Percentiles rank a stretch among this genome's conserved stretches.
These are phyloP conservation scores for Phellinidium pouzarii DNA, from an alignment of 1,284 basidiomycete genomes.

Conservation along the genomic window DNA sequence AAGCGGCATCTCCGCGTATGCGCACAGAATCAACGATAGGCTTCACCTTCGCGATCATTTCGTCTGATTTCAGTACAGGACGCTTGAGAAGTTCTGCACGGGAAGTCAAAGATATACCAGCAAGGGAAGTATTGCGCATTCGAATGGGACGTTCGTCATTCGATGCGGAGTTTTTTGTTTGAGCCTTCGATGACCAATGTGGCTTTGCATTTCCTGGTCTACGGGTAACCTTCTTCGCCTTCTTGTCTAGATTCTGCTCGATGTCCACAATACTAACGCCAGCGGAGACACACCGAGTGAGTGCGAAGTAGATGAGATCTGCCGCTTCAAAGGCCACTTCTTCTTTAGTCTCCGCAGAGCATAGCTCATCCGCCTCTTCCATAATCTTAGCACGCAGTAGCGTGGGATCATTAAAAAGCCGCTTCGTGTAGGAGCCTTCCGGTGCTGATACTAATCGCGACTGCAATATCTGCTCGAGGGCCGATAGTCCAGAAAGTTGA, in stretches of 20 bases:
- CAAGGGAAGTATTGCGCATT: conserved; percentile 70
- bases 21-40: conserved; percentile 93
- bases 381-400: conserved; percentile 91
- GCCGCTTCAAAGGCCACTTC: conserved; percentile 96
- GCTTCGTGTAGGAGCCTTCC: conserved; percentile 86
- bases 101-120: conserved; percentile 47
- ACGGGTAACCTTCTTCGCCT: conserved; percentile 84
- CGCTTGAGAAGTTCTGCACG: conserved; percentile 73
- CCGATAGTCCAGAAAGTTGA: conserved; percentile 66
- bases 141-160: conserved; percentile 50
- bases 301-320: conserved; percentile 91
- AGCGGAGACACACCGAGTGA: conserved; percentile 80
- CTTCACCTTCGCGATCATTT: conserved; percentile 93
- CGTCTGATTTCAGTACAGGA: conserved; percentile 87
- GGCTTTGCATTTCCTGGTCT: conserved; percentile 93
- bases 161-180: conserved; percentile 26
- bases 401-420: conserved; percentile 79
- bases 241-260: conserved; percentile 78
- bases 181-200: conserved; percentile 52
- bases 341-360: conserved; percentile 73
- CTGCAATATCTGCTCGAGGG: conserved; percentile 77
- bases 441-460: conserved; percentile 74
- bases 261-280: conserved; percentile 86
- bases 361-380: conserved; percentile 98
- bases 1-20: conserved; percentile 76